Evolutionary conservation across 441 rosid genomes (phyloP).

Genomic region (Manihot esculenta): DNA sequence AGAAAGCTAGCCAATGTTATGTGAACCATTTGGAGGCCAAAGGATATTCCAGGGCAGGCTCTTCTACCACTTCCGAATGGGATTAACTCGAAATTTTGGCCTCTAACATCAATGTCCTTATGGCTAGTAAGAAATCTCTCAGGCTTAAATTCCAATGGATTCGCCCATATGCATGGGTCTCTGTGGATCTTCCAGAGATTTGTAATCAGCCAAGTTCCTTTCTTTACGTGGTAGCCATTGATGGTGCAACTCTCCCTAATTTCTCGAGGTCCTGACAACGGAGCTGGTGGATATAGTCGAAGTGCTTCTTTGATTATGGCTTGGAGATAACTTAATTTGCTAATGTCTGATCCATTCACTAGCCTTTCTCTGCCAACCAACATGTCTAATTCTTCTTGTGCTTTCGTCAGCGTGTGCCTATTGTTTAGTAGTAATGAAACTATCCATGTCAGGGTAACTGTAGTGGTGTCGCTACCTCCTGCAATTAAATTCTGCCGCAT

Average conservation of each 20-base stretch:
- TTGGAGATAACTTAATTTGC: slow-evolving; percentile 41
- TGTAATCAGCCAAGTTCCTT: slow-evolving; percentile 40
- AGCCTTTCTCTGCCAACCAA: slow-evolving; percentile 40
- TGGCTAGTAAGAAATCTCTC: slow-evolving; percentile 38
- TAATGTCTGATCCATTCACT: slow-evolving; percentile 44
- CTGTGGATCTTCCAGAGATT: slow-evolving; percentile 48
- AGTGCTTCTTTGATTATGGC: slow-evolving; percentile 54
- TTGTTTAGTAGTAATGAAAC: slow-evolving; percentile 35
- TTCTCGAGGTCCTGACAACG: slow-evolving; percentile 40
- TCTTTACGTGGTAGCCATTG: slow-evolving; percentile 34
- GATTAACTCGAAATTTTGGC: slow-evolving; percentile 25
- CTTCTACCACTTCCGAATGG: slow-evolving; percentile 41
- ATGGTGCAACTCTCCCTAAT: slow-evolving; percentile 41
- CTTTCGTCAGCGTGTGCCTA: slow-evolving; percentile 33
- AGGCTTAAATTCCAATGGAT: slow-evolving; percentile 28
- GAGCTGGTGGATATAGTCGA: slow-evolving; percentile 48
- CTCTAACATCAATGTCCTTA: slow-evolving; percentile 18
- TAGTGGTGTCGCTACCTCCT: slow-evolving; percentile 50
- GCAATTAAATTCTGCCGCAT: slow-evolving; percentile 39
- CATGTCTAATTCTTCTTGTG: slow-evolving; percentile 49
- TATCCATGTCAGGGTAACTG: slow-evolving; percentile 42
- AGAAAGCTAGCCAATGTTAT: slow-evolving; percentile 27
- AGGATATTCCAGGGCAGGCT: slow-evolving; percentile 32
- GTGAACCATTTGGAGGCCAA: slow-evolving; percentile 24
- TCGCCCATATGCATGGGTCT: slow-evolving; percentile 33